phyloP scores from a whole-genome alignment of 805 yeast genomes.

The Candida vartiovaarae region DNA sequence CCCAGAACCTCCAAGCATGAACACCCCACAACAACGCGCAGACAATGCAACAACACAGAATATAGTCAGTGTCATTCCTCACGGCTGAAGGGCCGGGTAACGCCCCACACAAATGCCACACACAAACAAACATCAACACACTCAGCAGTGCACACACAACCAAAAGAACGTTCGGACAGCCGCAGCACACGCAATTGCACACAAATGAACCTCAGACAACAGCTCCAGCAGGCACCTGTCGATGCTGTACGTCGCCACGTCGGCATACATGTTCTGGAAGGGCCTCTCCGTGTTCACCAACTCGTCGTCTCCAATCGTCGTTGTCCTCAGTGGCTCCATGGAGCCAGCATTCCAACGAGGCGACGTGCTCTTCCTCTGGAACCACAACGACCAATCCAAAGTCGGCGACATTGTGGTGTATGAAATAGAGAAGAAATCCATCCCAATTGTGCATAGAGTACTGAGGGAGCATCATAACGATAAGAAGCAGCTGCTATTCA shows the following conservation, averaged over 20 bases:
- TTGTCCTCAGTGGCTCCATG: conserved; percentile 97
- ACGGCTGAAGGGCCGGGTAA: background rate
- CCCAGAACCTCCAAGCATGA: too few relatives aligned
- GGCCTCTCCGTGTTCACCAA: conserved; percentile 67
- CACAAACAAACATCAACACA: background rate
- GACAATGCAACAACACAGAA: too few relatives aligned
- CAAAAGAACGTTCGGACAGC: too few relatives aligned
- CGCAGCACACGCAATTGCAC: background rate
- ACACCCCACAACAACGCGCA: too few relatives aligned
- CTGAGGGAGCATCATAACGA: conserved; percentile 68
- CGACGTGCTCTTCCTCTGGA: conserved; percentile 88
- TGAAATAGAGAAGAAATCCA: conserved; percentile 66
- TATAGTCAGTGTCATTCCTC: too few relatives aligned
- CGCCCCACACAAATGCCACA: background rate
- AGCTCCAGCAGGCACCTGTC: conserved; percentile 60
- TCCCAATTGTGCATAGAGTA: conserved; percentile 97
- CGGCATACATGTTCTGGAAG: conserved; percentile 92
- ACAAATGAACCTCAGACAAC: conserved; percentile 53
- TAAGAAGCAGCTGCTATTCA: conserved; percentile 61
- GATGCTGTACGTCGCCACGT: conserved; percentile 72
- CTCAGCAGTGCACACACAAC: background rate
- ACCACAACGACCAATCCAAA: conserved; percentile 54
- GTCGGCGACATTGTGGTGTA: conserved; percentile 96
- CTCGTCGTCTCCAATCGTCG: conserved; percentile 91
- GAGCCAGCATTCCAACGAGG: conserved; percentile 99